Base-by-base conservation (phyloP, 805 yeast species). In the Candida glaebosa region DNA sequence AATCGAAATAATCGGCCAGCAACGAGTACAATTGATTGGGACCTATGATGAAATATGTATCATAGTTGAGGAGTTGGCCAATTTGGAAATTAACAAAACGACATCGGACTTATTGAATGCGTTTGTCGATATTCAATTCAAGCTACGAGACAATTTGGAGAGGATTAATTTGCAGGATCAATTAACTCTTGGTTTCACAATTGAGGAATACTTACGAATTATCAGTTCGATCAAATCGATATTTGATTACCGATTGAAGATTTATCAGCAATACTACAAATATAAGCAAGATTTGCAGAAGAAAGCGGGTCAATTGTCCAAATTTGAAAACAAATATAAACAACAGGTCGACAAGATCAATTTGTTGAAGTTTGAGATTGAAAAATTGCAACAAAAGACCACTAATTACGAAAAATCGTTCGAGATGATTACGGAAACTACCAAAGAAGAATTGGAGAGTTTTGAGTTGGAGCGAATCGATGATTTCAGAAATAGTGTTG, bases 401-500 rank as follows among this genome's bases (percentile, higher is more conserved):
- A 60, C 63, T 12, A 62, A 64, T 26, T 81, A 79, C 38, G 82
- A 81, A 46, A 69, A 69, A 17, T 77, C 75, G 43, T 88, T 83
- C 60, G 79, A 76, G n/a, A 70, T 69, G 15, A 76, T 88, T 28
- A 81, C 84, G 39, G 75, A 71, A 14, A 78, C 75, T 3, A 86
- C 91, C 40, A 84, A 79, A 56, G 58, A 61, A 31, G 96, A 93
- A 52, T 63, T 91, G 19, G 73, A 68, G 14, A 68, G 62, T 26
- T 87, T 90, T 57, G 96, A 88, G 56, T 67, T 70, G 34, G 91
- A 84, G 43, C 85, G 82, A 52, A 75, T 87, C 26, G 80, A 77
- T 30, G 98, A 90, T 53, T 88, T 91, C 63, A 78, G 96, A 57
- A 86, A 86, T 54, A 78, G 89, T 47, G 86, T 91, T 39, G 99